A percentile compares a stretch with the other conserved stretches of the same genome.
phyloP scores from a whole-genome alignment of 2,329 filamentous ascomycete genomes.

The Paecilomyces sp. region DNA sequence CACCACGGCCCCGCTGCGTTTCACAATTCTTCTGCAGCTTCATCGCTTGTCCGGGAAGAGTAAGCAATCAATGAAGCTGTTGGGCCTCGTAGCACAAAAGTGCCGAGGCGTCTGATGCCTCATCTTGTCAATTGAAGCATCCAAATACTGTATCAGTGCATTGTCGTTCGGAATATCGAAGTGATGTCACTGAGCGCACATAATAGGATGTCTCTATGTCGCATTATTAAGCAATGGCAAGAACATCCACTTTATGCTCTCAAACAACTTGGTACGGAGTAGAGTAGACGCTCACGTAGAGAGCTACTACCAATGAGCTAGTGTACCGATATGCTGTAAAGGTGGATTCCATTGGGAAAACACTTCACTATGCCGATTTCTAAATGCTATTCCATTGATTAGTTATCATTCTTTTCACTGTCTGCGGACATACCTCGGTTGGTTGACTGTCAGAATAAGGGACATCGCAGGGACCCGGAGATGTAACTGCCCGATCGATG shows the following conservation, averaged over 20 bases:
- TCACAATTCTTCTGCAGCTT: not conserved
- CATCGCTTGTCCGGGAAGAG: not conserved
- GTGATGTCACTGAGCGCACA: not conserved
- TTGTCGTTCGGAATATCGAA: not conserved
- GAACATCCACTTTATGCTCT: not conserved
- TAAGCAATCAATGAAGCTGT: not conserved
- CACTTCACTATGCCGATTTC: not conserved
- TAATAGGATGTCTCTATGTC: not conserved
- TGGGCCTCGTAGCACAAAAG: not conserved
- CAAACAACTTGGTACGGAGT: not conserved
- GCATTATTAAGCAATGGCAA: not conserved
- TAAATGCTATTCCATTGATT: not conserved
- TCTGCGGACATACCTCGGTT: not conserved
- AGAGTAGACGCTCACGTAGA: not conserved
- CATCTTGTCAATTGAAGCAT: not conserved
- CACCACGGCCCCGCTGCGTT: not conserved
- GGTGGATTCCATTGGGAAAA: not conserved
- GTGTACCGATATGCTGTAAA: not conserved
- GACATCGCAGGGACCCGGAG: not conserved
- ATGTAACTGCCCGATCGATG: not conserved
- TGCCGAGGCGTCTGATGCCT: not conserved
- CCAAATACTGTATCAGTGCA: not conserved
- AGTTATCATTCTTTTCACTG: not conserved
- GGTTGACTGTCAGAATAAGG: not conserved
- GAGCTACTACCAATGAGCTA: no score